Evolutionary conservation across 2,329 filamentous ascomycete species (phyloP).

Genomic region (Diaporthe velutina): DNA sequence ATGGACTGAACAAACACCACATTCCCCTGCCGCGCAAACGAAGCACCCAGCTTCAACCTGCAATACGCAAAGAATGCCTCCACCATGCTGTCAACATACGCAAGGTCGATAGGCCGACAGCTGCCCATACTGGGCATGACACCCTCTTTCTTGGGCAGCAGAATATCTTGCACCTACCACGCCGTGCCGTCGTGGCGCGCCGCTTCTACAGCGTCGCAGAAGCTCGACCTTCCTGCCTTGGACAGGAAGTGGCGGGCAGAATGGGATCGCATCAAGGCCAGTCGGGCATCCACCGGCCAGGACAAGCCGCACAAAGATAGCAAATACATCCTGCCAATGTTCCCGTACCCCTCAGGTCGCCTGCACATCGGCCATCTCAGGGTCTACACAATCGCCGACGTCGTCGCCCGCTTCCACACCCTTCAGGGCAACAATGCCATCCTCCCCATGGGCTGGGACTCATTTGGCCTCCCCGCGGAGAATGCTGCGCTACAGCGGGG

Average conservation of each 20-base stretch:
- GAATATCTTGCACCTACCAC: constrained; percentile 17
- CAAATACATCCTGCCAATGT: constrained; percentile 89
- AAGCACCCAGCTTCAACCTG: constrained; percentile 31
- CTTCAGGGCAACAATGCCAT: constrained; percentile 82
- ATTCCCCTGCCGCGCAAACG: neutral
- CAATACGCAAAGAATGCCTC: constrained; percentile 42
- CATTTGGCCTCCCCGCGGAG: constrained; percentile 90
- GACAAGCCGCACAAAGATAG: constrained; percentile 46
- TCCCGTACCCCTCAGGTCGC: constrained; percentile 89
- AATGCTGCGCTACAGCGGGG: constrained; percentile 90
- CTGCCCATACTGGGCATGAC: constrained; percentile 41
- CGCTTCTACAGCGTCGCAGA: constrained; percentile 40
- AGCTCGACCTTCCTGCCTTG: constrained; percentile 61
- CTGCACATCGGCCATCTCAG: constrained; percentile 89
- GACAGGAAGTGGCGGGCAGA: constrained; percentile 65
- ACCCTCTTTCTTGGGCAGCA: constrained; percentile 31
- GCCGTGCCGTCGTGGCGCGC: constrained; percentile 32
- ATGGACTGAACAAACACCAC: constrained; percentile 30
- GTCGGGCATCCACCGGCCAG: constrained; percentile 37
- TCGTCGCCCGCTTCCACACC: constrained; percentile 80
- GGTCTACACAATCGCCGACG: constrained; percentile 92
- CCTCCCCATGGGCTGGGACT: constrained; percentile 96
- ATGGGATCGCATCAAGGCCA: constrained; percentile 52
- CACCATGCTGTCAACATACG: constrained; percentile 46
- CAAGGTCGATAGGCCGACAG: constrained; percentile 46